Conservation (phyloP, 352 stramenopile species). For the Globisporangium cederbergense region DNA sequence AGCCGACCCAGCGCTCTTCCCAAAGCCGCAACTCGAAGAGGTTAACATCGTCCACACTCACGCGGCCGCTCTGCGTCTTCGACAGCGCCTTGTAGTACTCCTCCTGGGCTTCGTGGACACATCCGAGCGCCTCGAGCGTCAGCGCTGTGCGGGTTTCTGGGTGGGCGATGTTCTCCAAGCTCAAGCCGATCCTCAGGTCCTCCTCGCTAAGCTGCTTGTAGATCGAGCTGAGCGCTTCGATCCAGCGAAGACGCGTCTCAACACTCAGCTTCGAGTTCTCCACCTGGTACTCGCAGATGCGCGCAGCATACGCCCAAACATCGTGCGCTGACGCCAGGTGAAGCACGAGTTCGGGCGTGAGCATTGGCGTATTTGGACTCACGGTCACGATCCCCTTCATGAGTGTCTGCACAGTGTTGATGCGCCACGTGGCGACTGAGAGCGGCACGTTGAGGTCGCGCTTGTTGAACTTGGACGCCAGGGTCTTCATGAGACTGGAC, state of each 20-base stretch:
- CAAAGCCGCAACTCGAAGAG: slow-evolving; percentile 84
- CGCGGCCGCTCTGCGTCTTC: slow-evolving; percentile 63
- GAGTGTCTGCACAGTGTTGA: slow-evolving; percentile 85
- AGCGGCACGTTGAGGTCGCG: slow-evolving; percentile 79
- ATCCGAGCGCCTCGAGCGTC: slow-evolving; percentile 77
- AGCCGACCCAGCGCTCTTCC: slow-evolving; percentile 90
- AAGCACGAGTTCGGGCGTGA: slow-evolving; percentile 82
- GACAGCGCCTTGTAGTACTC: slow-evolving; percentile 85
- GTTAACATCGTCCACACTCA: slow-evolving; percentile 80
- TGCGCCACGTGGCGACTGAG: slow-evolving; percentile 41
- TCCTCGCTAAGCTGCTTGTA: slow-evolving; percentile 88
- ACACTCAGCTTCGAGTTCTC: slow-evolving; percentile 64
- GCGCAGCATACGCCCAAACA: slow-evolving; percentile 66
- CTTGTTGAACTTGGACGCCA: slow-evolving; percentile 88
- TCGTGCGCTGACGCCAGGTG: slow-evolving; percentile 83
- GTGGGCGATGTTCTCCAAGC: slow-evolving; percentile 71
- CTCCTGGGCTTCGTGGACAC: slow-evolving; percentile 84
- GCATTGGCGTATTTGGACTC: slow-evolving; percentile 50
- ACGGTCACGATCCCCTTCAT: slow-evolving; percentile 70
- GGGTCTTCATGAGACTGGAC: slow-evolving; percentile 63
- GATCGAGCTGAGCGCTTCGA: slow-evolving; percentile 78
- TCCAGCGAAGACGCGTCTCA: slow-evolving; percentile 79
- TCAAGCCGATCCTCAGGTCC: slow-evolving; percentile 77
- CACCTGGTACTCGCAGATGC: slow-evolving; percentile 83
- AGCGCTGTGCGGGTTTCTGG: slow-evolving; percentile 70